Evolutionary conservation across 257 asterid species (phyloP).

Genomic region (Solanum arcanum): DNA sequence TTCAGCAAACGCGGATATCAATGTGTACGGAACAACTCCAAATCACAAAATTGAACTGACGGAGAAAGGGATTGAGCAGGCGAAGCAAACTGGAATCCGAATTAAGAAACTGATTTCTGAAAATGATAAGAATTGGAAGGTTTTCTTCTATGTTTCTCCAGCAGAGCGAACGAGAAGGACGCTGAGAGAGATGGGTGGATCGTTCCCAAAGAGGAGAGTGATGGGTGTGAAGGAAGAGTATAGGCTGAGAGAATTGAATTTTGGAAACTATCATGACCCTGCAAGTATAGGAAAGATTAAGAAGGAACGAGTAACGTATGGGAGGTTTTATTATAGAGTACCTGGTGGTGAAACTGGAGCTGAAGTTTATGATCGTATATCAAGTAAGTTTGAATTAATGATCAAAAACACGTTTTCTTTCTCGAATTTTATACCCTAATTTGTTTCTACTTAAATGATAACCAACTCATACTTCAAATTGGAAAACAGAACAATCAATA

Average conservation of each 20-base stretch:
- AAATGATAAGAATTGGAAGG: conserved; percentile 5
- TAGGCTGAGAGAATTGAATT: conserved; percentile 55
- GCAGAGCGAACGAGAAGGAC: conserved; percentile 27
- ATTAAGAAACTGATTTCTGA: conserved; percentile 4
- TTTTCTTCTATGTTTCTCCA: conserved; percentile 38
- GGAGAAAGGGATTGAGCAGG: conserved; percentile 5
- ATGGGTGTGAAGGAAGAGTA: conserved; percentile 50
- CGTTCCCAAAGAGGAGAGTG: conserved; percentile 24
- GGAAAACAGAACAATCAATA: background rate
- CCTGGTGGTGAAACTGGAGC: conserved; percentile 71
- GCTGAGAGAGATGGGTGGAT: conserved; percentile 17
- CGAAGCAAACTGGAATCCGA: conserved; percentile 6
- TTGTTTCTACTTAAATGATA: background rate
- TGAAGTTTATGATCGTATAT: conserved; percentile 56
- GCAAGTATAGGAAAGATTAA: conserved; percentile 39
- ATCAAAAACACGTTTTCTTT: background rate
- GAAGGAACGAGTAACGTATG: conserved; percentile 26
- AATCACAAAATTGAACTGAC: conserved; percentile 18
- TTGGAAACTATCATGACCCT: conserved; percentile 55
- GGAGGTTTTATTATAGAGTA: conserved; percentile 56
- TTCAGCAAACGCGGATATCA: conserved; percentile 8
- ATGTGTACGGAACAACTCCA: background rate
- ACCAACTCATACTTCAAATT: background rate
- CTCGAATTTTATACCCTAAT: background rate
- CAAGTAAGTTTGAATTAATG: conserved; percentile 24